Conservation (phyloP, 176 grass and related monocot genomes). For the Cenchrus purpureus region DNA sequence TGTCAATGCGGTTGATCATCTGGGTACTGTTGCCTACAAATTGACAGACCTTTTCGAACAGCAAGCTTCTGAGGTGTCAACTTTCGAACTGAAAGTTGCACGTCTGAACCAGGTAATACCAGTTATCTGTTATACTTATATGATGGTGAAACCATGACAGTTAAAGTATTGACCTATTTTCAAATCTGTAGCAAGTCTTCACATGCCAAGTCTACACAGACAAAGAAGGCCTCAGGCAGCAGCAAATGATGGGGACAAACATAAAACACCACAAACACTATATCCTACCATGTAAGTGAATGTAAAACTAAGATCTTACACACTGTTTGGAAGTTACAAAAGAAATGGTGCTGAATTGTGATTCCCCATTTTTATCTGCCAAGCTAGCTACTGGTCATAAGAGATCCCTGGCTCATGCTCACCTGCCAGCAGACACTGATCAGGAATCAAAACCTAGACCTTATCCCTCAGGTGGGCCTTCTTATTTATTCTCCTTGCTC, state of each 20-base stretch:
- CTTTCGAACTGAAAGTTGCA: slow-evolving; percentile 76
- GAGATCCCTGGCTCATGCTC: slow-evolving; percentile 39
- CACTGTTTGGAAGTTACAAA: neutral
- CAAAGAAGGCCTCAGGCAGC: slow-evolving; percentile 84
- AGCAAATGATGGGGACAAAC: slow-evolving; percentile 54
- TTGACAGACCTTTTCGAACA: slow-evolving; percentile 89
- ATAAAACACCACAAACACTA: slow-evolving; percentile 95
- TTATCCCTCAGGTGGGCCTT: slow-evolving; percentile 65
- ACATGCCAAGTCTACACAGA: slow-evolving; percentile 79
- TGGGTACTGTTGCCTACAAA: slow-evolving; percentile 96
- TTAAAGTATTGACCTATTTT: slow-evolving; percentile 28
- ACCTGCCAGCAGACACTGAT: slow-evolving; percentile 48
- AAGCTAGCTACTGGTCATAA: slow-evolving; percentile 57
- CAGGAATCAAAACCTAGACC: slow-evolving; percentile 59
- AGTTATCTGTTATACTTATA: neutral
- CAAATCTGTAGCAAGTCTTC: slow-evolving; percentile 56
- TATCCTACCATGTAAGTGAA: slow-evolving; percentile 79
- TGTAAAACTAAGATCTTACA: slow-evolving; percentile 1
- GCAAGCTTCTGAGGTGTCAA: slow-evolving; percentile 78
- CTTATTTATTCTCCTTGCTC: slow-evolving; percentile 26
- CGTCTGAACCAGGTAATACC: slow-evolving; percentile 76
- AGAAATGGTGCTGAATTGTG: slow-evolving; percentile 13
- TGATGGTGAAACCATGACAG: neutral
- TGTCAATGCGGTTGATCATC: slow-evolving; percentile 95
- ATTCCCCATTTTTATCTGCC: slow-evolving; percentile 36